These are phyloP conservation scores for Myrmaecium sp. DNA, from an alignment of 2,329 filamentous ascomycete genomes.

Conservation along the genomic window DNA sequence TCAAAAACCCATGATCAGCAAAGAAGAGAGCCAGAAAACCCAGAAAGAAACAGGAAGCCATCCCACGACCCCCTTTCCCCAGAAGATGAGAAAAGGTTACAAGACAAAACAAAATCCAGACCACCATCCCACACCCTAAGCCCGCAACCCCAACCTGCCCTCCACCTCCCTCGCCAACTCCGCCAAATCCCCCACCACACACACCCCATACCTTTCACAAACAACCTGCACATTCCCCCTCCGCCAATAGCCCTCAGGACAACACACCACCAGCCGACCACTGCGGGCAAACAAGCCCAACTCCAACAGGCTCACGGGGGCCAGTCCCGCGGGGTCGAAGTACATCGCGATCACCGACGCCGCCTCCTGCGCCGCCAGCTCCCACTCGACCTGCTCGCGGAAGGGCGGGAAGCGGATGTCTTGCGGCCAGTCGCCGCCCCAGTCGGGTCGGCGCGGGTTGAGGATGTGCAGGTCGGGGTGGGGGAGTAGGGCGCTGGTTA, in stretches of 20 bases:
- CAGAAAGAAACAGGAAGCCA: no score
- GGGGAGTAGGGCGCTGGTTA: conserved; percentile 24
- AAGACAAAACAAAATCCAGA: no score
- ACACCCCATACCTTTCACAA: conserved; percentile 31
- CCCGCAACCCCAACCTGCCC: conserved; percentile 11
- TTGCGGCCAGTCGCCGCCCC: conserved; percentile 38
- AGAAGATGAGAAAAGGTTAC: no score
- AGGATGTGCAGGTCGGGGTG: conserved; percentile 36
- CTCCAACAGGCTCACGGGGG: conserved; percentile 43
- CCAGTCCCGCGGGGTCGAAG: conserved; percentile 35
- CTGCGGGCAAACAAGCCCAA: conserved; percentile 35
- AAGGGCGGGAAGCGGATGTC: conserved; percentile 31
- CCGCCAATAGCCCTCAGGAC: conserved; percentile 35
- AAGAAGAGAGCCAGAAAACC: no score
- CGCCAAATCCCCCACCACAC: conserved; percentile 26
- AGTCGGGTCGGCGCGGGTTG: conserved; percentile 40
- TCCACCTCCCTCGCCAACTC: conserved; percentile 23
- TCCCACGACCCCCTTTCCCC: no score
- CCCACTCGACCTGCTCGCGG: conserved; percentile 41
- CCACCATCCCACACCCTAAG: neutral
- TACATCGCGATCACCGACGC: conserved; percentile 40
- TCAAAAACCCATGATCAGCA: no score
- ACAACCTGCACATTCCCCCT: conserved; percentile 44
- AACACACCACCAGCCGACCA: conserved; percentile 36
- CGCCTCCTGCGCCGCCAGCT: conserved; percentile 37